Conservation (phyloP, 352 stramenopile species). For the Phytophthora nicotianae region DNA sequence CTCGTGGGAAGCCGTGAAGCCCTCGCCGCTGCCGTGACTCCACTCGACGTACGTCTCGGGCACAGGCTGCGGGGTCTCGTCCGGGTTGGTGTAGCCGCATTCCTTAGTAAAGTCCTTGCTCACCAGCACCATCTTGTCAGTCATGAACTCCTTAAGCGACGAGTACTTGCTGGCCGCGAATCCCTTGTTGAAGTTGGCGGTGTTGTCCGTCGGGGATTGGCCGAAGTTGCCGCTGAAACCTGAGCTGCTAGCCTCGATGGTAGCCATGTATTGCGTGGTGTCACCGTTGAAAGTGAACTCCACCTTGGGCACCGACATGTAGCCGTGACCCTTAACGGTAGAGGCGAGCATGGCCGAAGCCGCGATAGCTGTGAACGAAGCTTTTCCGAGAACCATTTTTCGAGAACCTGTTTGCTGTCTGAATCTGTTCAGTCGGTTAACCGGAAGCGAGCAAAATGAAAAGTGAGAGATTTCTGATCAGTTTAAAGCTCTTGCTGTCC, state of each 20-base stretch:
- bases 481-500: slow-evolving; percentile 13
- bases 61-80: slow-evolving; percentile 21
- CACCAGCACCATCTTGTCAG: slow-evolving; percentile 21
- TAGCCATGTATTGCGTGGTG: slow-evolving; percentile 30
- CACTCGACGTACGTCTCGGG: slow-evolving; percentile 34
- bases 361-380: slow-evolving; percentile 17
- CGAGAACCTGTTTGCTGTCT: slow-evolving; percentile 23
- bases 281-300: slow-evolving; percentile 35
- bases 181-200: slow-evolving; percentile 29
- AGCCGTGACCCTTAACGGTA: slow-evolving; percentile 31
- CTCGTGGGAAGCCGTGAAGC: slow-evolving; percentile 43
- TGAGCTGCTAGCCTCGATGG: slow-evolving; percentile 27
- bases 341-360: slow-evolving; percentile 22
- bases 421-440: slow-evolving; percentile 13
- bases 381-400: slow-evolving; percentile 28
- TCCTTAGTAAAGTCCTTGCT: slow-evolving; percentile 25
- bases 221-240: slow-evolving; percentile 29
- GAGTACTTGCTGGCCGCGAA: slow-evolving; percentile 27
- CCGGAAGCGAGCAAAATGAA: slow-evolving; percentile 23
- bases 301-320: slow-evolving; percentile 29
- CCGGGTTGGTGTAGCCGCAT: slow-evolving; percentile 36
- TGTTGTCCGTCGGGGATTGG: slow-evolving; percentile 23
- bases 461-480: slow-evolving; percentile 18
- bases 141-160: slow-evolving; percentile 32
- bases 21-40: slow-evolving; percentile 31